Evolutionary conservation across 73 alveolate species (phyloP), one percentile per base, ranked within the genome.

Genomic region (Durusdinium trenchii): DNA sequence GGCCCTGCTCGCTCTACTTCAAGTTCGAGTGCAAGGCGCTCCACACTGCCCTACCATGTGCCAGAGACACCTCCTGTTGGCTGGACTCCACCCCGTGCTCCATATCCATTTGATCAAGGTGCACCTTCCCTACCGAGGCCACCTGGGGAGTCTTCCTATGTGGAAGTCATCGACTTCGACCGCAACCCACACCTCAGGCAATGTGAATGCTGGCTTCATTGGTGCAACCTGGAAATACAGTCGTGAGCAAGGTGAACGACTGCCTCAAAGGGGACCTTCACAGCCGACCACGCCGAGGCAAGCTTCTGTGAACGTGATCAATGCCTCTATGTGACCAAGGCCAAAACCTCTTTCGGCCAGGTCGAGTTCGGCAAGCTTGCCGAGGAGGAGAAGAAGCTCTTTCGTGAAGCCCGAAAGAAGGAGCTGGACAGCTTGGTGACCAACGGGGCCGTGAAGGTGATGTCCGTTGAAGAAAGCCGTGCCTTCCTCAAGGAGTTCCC

Each of bases 341-440:
- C 94, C 36, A 85, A 85, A 57, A 40, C 94, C 0, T 85, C 94
- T 57, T 52, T 52, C 38, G 94, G 94, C 16, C 94, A 54, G 43
- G 94, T 85, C 35, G 79, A 50, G 42, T 85, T 85, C 61, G 18
- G 35, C 52, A 26, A 84, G 78, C 76, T 84, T 20, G 20, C 10
- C 14, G 76, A 50, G 6, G 36, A 61, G 1, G 78, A 84, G 54
- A 52, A 84, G 76, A 40, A 6, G 35, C 9, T 36, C 42, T 52
- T 84, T 23, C 18, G 94, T 14, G 57, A 3, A 20, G 26, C 94
- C 12, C 62, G 94, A 40, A 35, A 51, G 23, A 85, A 85, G 79
- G 94, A 85, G 40, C 51, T 85, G 75, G 50, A 85, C 26, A 46
- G 69, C 69, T 30, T 81, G 45, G 69, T 81, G 47, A 67, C 64